A percentile compares a stretch with the other conserved stretches of the same genome.
Conservation (phyloP, 345 rosid genomes). For the Cardamine resedifolia region DNA sequence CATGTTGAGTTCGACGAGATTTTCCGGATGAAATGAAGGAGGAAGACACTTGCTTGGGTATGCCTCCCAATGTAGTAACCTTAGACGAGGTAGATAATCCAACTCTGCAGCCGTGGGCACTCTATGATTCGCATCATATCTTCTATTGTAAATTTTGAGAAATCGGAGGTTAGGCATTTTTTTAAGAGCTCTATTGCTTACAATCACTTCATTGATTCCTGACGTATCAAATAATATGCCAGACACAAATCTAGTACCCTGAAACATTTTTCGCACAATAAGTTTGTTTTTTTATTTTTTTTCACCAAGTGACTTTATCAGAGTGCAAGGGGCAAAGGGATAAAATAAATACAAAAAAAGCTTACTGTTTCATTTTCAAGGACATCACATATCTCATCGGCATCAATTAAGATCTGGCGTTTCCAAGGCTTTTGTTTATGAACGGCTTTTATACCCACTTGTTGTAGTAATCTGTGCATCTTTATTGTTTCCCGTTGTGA, state of each 20-base stretch:
- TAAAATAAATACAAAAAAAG: not conserved
- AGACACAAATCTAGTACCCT: conserved; percentile 29
- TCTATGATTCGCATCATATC: not conserved
- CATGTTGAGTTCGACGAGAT: conserved; percentile 25
- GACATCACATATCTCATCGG: conserved; percentile 22
- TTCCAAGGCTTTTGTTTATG: conserved; percentile 14
- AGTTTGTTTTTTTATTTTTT: no score
- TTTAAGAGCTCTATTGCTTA: not conserved
- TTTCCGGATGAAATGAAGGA: no score
- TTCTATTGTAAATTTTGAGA: conserved; percentile 13
- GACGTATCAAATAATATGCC: conserved; percentile 30
- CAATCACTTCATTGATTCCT: not conserved
- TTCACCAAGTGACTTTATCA: no score
- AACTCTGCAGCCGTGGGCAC: not conserved
- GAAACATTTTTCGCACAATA: no score
- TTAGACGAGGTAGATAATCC: not conserved
- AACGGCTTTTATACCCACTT: conserved; percentile 25
- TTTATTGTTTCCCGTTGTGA: not conserved
- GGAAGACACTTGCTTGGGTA: no score
- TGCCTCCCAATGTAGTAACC: no score
- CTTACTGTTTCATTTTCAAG: conserved; percentile 17
- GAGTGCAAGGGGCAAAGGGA: no score
- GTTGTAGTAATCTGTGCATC: conserved; percentile 38
- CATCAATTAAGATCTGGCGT: conserved; percentile 19
- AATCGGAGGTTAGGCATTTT: conserved; percentile 33